A percentile compares a stretch with the other conserved stretches of the same genome.
Conservation (phyloP, 768 basidiomycete genomes). For the Porphyrellus cyaneotinctus region DNA sequence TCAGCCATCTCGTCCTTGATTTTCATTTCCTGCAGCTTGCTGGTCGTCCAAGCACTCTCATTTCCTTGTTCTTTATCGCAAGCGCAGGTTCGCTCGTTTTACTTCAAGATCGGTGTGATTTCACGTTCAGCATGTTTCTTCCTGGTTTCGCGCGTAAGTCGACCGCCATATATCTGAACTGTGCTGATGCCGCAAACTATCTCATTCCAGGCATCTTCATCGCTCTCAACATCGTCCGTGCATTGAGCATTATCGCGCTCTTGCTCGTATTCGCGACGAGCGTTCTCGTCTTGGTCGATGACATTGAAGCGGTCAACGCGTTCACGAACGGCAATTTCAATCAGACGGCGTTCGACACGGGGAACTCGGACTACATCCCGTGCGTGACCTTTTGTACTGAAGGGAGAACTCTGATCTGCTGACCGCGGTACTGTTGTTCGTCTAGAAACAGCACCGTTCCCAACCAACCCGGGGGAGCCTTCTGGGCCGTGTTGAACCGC, state of each 20-base stretch:
- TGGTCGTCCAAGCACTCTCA: conserved; percentile 22
- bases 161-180: background rate
- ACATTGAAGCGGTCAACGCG: conserved; percentile 69
- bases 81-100: conserved; percentile 21
- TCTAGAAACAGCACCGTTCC: conserved; percentile 78
- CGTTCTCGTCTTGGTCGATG: conserved; percentile 68
- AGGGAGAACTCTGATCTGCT: background rate
- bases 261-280: conserved; percentile 78
- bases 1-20: background rate
- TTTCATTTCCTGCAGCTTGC: conserved; percentile 18
- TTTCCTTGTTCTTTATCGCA: conserved; percentile 3
- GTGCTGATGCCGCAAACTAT: background rate
- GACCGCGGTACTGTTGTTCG: background rate
- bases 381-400: conserved; percentile 32
- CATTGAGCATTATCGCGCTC: conserved; percentile 72
- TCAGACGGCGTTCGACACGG: conserved; percentile 35
- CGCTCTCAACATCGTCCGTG: conserved; percentile 72
- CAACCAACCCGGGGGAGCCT: conserved; percentile 86
- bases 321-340: conserved; percentile 44
- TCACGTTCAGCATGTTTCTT: conserved; percentile 17
- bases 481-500: conserved; percentile 86
- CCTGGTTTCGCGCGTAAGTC: conserved; percentile 29
- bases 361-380: conserved; percentile 80
- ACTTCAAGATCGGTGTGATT: background rate
- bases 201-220: conserved; percentile 49